Evolutionary conservation across 768 basidiomycete species (phyloP).

Genomic region (Boletus tylopilopsis): DNA sequence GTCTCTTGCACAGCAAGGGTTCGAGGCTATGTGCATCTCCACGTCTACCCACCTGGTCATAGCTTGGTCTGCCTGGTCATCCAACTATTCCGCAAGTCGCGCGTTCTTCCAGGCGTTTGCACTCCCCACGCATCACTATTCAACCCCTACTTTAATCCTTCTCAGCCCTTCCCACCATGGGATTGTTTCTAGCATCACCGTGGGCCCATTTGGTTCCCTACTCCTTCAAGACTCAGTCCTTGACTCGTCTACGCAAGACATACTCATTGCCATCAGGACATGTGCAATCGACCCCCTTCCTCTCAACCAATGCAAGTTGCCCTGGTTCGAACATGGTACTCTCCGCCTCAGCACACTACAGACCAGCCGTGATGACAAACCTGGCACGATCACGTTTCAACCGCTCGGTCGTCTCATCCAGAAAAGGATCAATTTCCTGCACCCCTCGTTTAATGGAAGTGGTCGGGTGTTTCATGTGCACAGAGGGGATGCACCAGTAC

Average conservation of each 20-base stretch:
- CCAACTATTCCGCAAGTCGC: not conserved
- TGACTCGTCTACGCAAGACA: not conserved
- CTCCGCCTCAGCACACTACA: constrained; percentile 1
- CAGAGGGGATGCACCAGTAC: not conserved
- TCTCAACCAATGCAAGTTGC: no score
- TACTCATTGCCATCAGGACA: not conserved
- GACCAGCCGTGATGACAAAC: no score
- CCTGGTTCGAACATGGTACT: no score
- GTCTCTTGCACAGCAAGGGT: not conserved
- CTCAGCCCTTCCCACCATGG: not conserved
- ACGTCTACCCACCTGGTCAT: not conserved
- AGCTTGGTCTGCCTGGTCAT: no score
- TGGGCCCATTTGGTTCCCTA: not conserved
- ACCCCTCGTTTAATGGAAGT: constrained; percentile 14
- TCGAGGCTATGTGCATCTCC: not conserved
- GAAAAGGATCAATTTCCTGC: not conserved
- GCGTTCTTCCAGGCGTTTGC: not conserved
- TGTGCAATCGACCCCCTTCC: no score
- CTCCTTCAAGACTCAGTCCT: not conserved
- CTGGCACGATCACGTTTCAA: constrained; percentile 11
- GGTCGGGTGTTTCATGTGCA: constrained; percentile 10
- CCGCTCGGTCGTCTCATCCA: not conserved
- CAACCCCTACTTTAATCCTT: no score
- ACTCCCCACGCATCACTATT: not conserved
- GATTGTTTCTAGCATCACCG: not conserved